These are phyloP conservation scores for Chamaenerion angustifolium DNA, from an alignment of 345 rosid genomes.

Conservation along the genomic window DNA sequence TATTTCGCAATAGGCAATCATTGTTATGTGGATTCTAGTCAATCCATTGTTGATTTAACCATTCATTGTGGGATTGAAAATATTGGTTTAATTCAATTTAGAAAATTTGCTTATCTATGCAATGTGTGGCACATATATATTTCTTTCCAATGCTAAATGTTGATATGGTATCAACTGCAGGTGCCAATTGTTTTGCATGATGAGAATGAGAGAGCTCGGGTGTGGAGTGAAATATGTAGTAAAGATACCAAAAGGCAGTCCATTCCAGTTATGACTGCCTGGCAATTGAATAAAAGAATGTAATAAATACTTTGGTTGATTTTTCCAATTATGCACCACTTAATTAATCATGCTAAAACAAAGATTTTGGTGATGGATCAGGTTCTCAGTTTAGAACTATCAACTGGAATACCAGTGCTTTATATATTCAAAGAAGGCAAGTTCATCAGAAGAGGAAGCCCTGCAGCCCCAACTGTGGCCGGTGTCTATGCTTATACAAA, in stretches of 20 bases:
- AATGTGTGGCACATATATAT: too few species aligned
- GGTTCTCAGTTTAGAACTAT: slow-evolving; percentile 51
- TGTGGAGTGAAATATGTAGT: slow-evolving; percentile 83
- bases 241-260: slow-evolving; percentile 75
- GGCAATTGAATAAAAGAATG: slow-evolving; percentile 98
- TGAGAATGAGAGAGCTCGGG: slow-evolving; percentile 70
- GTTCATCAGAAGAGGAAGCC: slow-evolving; percentile 86
- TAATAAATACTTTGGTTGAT: slow-evolving; percentile 22
- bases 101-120: too few species aligned
- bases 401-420: slow-evolving; percentile 94
- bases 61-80: too few species aligned
- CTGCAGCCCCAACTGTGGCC: slow-evolving; percentile 73
- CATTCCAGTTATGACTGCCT: slow-evolving; percentile 74
- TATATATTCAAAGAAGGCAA: slow-evolving; percentile 83
- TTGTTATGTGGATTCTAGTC: too few species aligned
- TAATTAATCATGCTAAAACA: too few species aligned
- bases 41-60: too few species aligned
- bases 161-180: slow-evolving; percentile 19
- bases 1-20: too few species aligned
- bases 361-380: too few species aligned
- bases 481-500: slow-evolving; percentile 94
- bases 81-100: too few species aligned
- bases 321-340: too few species aligned
- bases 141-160: too few species aligned
- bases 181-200: slow-evolving; percentile 75